phyloP scores from a whole-genome alignment of 805 yeast species.

The Saccharomycopsis microspora region DNA sequence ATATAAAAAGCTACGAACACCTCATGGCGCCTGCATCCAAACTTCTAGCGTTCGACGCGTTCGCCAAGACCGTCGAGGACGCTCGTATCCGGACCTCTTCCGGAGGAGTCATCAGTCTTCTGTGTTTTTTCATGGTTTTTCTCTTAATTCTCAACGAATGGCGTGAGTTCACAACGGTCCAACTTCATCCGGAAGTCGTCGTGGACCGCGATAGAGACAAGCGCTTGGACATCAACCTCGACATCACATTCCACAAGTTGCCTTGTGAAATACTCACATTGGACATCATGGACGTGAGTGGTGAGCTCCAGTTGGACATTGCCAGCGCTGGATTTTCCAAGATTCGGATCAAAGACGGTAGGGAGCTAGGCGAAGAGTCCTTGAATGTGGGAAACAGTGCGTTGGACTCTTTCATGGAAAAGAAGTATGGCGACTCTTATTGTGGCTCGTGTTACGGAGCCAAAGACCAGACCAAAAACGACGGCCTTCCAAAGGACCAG shows the following conservation, averaged over 20 bases:
- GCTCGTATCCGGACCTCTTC: constrained; percentile 78
- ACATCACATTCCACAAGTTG: constrained; percentile 69
- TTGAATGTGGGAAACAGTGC: constrained; percentile 28
- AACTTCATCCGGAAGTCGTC: constrained; percentile 70
- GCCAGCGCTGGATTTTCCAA: constrained; percentile 60
- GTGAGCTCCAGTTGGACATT: constrained; percentile 71
- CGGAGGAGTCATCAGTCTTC: constrained; percentile 81
- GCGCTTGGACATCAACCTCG: constrained; percentile 68
- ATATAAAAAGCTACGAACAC: neutral
- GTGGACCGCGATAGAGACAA: constrained; percentile 76
- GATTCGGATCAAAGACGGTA: constrained; percentile 52
- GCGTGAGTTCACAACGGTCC: constrained; percentile 55
- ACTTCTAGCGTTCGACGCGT: constrained; percentile 66
- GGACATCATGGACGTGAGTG: constrained; percentile 83
- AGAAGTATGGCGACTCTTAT: constrained; percentile 24
- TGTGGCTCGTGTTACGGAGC: constrained; percentile 95
- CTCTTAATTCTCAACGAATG: constrained; percentile 66
- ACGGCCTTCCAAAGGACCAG: constrained; percentile 16
- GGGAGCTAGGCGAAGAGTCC: constrained; percentile 27
- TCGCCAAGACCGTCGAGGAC: constrained; percentile 89
- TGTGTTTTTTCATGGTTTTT: constrained; percentile 50
- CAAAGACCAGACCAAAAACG: constrained; percentile 40
- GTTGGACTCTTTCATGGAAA: constrained; percentile 17
- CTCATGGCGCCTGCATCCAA: constrained; percentile 16
- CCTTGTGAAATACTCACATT: constrained; percentile 78